A percentile compares a stretch with the other conserved stretches of the same genome.
Conservation (phyloP, 441 rosid genomes). For the Erysimum cheiri region DNA sequence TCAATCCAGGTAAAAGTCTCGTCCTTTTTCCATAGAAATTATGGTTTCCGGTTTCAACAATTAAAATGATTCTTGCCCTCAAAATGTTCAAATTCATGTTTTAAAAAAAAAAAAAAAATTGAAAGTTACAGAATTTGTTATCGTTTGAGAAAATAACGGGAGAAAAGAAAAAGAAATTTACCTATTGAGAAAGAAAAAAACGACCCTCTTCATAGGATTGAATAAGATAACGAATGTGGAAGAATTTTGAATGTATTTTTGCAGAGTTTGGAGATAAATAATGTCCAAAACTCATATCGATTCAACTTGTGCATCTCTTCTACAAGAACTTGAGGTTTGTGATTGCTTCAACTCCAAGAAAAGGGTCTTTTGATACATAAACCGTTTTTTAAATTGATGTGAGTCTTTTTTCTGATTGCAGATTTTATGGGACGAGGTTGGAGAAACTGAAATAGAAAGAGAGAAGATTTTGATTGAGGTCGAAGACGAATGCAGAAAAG, state of each 20-base stretch:
- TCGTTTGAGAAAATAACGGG: not conserved
- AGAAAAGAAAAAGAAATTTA: too few species aligned
- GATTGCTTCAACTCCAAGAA: slow-evolving; percentile 39
- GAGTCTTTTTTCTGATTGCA: slow-evolving; percentile 31
- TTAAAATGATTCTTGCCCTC: slow-evolving; percentile 3
- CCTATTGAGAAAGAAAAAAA: not conserved
- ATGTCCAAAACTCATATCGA: slow-evolving; percentile 51
- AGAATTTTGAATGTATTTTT: slow-evolving; percentile 25
- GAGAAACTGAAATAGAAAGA: slow-evolving; percentile 68
- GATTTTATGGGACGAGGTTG: slow-evolving; percentile 92
- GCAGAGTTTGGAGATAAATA: slow-evolving; percentile 38
- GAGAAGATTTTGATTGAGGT: slow-evolving; percentile 74
- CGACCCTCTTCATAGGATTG: slow-evolving; percentile 1
- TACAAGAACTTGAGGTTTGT: slow-evolving; percentile 59
- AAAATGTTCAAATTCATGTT: slow-evolving; percentile 14
- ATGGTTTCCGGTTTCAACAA: not conserved
- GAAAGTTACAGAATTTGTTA: slow-evolving; percentile 7
- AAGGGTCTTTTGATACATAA: not conserved
- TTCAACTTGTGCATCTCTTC: slow-evolving; percentile 62
- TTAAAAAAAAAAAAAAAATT: not conserved
- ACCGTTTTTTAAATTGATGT: not conserved
- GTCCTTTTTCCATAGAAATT: slow-evolving; percentile 8
- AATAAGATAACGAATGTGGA: slow-evolving; percentile 11
- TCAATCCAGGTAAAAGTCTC: slow-evolving; percentile 34
- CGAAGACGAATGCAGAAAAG: slow-evolving; percentile 76